Percentiles rank a stretch among this genome's conserved stretches.
Evolutionary conservation across 2,329 filamentous ascomycete species (phyloP).

Genomic region (Colletotrichum cereale): DNA sequence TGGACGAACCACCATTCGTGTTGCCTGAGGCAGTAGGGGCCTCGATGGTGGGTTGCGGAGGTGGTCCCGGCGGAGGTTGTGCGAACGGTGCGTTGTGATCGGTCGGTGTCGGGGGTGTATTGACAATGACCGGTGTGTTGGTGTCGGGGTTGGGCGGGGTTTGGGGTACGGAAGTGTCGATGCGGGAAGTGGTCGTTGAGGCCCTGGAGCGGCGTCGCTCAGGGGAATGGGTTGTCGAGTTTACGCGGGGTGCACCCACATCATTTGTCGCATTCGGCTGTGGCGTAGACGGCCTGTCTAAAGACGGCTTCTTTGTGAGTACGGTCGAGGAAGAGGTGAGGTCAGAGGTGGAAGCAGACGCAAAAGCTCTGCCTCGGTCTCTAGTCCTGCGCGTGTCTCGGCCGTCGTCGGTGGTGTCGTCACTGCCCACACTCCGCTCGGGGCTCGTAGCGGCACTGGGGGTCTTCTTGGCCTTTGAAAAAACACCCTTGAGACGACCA

Average conservation of each 20-base stretch:
- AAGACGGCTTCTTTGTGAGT: conserved; percentile 26
- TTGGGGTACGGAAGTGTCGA: conserved; percentile 45
- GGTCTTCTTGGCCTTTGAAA: conserved; percentile 67
- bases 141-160: conserved; percentile 48
- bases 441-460: conserved; percentile 57
- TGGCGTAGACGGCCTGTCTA: conserved; percentile 18
- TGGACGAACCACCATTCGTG: conserved; percentile 70
- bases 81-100: conserved; percentile 49
- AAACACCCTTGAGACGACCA: conserved; percentile 79
- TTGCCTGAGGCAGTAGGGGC: conserved; percentile 45
- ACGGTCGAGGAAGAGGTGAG: conserved; percentile 15
- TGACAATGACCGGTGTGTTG: conserved; percentile 69
- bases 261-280: conserved; percentile 29
- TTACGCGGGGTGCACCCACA: conserved; percentile 32
- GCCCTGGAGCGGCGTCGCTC: conserved; percentile 37
- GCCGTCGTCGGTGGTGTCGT: conserved; percentile 38
- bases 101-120: conserved; percentile 75
- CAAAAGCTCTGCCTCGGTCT: conserved; percentile 35
- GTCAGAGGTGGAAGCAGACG: conserved; percentile 38
- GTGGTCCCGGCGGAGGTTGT: conserved; percentile 21
- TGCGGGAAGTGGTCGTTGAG: conserved; percentile 38
- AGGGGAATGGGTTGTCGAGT: conserved; percentile 30
- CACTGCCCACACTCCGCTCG: conserved; percentile 44
- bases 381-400: conserved; percentile 30
- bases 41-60: conserved; percentile 42